Evolutionary conservation across 1,284 basidiomycete species (phyloP), one percentile per base, ranked within the genome.

Genomic region (Hypsizygus ulmarius): DNA sequence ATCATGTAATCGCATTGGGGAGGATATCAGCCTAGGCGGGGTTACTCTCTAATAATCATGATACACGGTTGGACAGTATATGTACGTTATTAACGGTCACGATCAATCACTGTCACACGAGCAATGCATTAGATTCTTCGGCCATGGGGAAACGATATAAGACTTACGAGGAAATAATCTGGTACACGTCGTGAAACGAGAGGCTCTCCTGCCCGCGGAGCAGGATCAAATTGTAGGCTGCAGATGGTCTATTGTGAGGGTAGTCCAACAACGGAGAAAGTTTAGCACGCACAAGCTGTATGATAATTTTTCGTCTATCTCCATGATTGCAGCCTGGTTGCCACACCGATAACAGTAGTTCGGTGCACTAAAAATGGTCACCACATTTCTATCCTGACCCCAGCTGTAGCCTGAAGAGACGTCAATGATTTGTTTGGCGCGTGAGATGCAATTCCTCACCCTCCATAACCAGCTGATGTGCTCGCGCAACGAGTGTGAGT

Each of bases 261-360:
- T 21, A 9, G 36, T 3, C 30, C 27, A 40, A 48, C 30, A 11
- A 46, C 7, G 18, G 45, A 43, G 33, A 32, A 32, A 45, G 47
- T 41, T 55, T 57, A 57, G 19, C 12, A 77, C 87, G 49, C 60
- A 90, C 89, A 93, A 93, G 71, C 87, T 93, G 70, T 93, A 93
- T 53, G 91, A 91, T 81, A 95, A 77, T 77, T 94, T 94, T 80
- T 99, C 97, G 72, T 99, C 96, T 70, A 99, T 97, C 73, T 99
- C 96, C 88, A 99, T 97, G 68, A 99, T 99, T 41, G 97, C 97
- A 40, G 96, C 96, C 68, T 99, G 97, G 71, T 99, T 99, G 47
- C 96, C 96, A 68, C 97, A 99, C 67, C 97, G 82, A 78, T 99
- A 99, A 74, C 97, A 99, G 73, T 97, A 97, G 73, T 97, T 97